Evolutionary conservation across 208 protist species (phyloP), one percentile per base, ranked within the genome.

Genomic region (Acanthamoeba lenticulata): DNA sequence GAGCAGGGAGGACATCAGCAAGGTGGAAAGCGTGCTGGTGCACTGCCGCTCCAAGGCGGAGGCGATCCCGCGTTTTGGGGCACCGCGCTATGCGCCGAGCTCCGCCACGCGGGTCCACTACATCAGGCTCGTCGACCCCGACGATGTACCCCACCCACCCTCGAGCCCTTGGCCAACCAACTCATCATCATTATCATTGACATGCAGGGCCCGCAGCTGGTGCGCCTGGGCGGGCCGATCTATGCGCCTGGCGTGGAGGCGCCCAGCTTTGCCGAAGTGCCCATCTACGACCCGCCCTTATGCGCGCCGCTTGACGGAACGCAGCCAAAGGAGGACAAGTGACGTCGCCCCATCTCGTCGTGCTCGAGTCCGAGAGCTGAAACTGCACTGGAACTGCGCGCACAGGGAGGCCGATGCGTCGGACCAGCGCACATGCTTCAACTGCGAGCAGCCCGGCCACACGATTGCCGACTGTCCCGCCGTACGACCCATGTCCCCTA

Each of bases 111-210:
- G 45, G 38, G n/a, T 81, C 11, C 32, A 81, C 21, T 81, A 81
- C 72, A 81, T 81, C 38, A 81, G 45, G 72, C n/a, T 81, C 38
- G 13, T 32, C 38, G 72, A 81, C n/a, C 72, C 72, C n/a, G 72
- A 81, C 34, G 34, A 49, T 40, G 72, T 81, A 81, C 0, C 11
- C 17, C 17, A n/a, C 6, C 24, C n/a, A 2, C 62, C 15, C 62
- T 38, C 62, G 32, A 17, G 15, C 62, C 24, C 29, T 72, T 38
- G 52, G 21, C 52, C 52, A 4, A n/a, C 17, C 0, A 49, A 15
- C 38, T 6, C 21, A 15, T 38, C 24, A 19, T 69, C 1, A 38
- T 29, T 32, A 32, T 0, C 21, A 36, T n/a, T 27, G 17, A 36
- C 17, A 7, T 27, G 72, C 17, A 81, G 72, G 72, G 72, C n/a